These are phyloP conservation scores for Quercus robur DNA, from an alignment of 306 rosid species.

Conservation along the genomic window DNA sequence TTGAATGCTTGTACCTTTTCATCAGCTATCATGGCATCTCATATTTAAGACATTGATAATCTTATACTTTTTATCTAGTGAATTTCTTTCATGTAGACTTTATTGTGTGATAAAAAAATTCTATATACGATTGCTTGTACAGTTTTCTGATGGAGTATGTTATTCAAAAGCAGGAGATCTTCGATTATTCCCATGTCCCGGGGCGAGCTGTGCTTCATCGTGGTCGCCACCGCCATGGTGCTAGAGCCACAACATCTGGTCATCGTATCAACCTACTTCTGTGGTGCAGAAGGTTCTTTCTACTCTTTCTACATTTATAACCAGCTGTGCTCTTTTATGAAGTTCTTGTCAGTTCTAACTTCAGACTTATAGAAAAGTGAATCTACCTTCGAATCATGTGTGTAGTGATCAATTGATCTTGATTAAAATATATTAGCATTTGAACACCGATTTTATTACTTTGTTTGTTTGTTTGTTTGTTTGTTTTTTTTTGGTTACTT, in stretches of 20 bases:
- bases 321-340: conserved; percentile 2
- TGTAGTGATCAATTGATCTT: neutral
- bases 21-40: neutral
- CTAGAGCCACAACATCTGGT: conserved; percentile 55
- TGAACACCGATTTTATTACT: neutral
- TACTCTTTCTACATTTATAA: conserved; percentile 2
- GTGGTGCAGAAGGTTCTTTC: conserved; percentile 59
- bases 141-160: conserved; percentile 36
- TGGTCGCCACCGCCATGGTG: conserved; percentile 72
- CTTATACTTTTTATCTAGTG: conserved; percentile 16
- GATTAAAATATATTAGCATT: neutral
- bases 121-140: conserved; percentile 28
- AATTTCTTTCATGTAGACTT: conserved; percentile 11
- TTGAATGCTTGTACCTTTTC: neutral
- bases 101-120: conserved; percentile 10
- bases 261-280: conserved; percentile 51
- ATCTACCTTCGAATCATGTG: neutral
- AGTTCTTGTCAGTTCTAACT: neutral
- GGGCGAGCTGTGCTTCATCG: conserved; percentile 63
- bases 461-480: too few relatives aligned
- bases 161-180: conserved; percentile 52
- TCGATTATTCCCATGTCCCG: conserved; percentile 48
- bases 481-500: neutral
- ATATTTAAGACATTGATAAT: conserved; percentile 4
- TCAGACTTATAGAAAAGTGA: neutral